Evolutionary conservation across 192 early-diverging fungal species (phyloP), one percentile per base, ranked within the genome.

Genomic region (Umbelopsis isabellina): DNA sequence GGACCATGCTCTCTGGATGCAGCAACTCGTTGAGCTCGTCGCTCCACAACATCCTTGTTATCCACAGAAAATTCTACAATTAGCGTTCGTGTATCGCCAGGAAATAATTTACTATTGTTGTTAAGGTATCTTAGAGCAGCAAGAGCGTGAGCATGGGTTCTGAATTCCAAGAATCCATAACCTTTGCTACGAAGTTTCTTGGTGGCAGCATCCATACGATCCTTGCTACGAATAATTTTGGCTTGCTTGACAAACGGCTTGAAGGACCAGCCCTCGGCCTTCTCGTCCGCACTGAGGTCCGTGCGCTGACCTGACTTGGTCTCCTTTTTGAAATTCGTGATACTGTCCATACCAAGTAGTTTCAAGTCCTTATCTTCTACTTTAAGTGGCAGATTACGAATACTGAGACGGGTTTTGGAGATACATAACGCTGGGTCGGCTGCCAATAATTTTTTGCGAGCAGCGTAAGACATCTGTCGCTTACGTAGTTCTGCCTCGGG

Each of bases 11-110:
- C 25, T 52, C 30, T 35, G 27, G 23, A 35, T 7, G 27, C 55
- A 61, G 55, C 55, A 35, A 30, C 49, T 61, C 77, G 73, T 25
- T 78, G 75, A 18, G 37, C 77, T 33, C 93, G 85, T 69, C 88
- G 84, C 79, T 92, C 90, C 47, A 95, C 71, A 27, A 97, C 85
- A 68, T 89, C 84, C 25, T 82, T 83, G 74, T 98, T 97, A 80
- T 98, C 97, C 30, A 97, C 84, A 12, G 96, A 87, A 79, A 98
- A 98, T 74, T 95, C 92, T 27, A 94, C 93, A 85, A 92, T 95
- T 9, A 93, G 84, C 53, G 88, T 83, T 65, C 91, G 85, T 71
- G 88, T 88, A 21, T 87, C 82, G 37, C 85, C 87, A 30, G 72
- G 55, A 53, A 89, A 88, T 67, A 88, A 67, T 64, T 83, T 83